Evolutionary conservation across 169 alveolate species (phyloP).

Genomic region (Amoebophrya sp.): DNA sequence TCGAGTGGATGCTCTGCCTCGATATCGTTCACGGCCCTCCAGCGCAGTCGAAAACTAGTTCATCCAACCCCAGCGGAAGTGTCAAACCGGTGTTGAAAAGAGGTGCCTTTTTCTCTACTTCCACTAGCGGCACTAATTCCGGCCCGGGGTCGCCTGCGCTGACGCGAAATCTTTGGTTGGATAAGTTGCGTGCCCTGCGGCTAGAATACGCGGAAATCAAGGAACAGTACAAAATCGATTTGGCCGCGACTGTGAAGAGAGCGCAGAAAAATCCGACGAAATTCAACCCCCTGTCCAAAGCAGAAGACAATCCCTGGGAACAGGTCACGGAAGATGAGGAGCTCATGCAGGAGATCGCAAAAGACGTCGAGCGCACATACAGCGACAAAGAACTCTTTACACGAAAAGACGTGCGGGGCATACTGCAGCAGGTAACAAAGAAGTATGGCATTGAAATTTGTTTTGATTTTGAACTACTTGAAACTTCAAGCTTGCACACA

Average conservation of each 20-base stretch:
- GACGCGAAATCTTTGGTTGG: background rate
- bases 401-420: background rate
- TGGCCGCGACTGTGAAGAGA: background rate
- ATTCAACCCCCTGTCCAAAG: background rate
- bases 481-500: too few species aligned
- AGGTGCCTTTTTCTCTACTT: too few species aligned
- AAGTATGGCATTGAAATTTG: too few species aligned
- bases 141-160: too few species aligned
- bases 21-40: background rate
- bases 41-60: too few species aligned
- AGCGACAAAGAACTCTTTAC: background rate
- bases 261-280: background rate
- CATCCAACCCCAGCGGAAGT: too few species aligned
- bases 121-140: too few species aligned
- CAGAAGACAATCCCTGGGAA: slow-evolving; percentile 18
- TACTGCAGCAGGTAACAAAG: background rate
- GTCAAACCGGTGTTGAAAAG: too few species aligned
- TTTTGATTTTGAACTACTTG: too few species aligned
- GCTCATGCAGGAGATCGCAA: background rate
- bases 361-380: slow-evolving; percentile 10
- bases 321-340: background rate
- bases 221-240: background rate
- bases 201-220: background rate
- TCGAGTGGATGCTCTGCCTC: background rate
- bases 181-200: background rate